phyloP scores from a whole-genome alignment of 169 alveolate species.

The Plasmodium inui region DNA sequence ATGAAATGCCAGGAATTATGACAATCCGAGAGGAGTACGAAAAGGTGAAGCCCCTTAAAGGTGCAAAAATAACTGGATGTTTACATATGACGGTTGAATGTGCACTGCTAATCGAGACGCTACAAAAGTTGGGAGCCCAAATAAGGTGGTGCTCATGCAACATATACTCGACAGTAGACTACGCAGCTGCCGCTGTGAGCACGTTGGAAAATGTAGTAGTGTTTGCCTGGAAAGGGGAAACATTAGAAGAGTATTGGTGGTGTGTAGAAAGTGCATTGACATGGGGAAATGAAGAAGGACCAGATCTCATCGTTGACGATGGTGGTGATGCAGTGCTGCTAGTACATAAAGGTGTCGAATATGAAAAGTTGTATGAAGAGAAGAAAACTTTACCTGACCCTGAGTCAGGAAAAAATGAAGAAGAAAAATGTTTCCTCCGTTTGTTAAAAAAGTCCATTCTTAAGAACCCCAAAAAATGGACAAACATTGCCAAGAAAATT shows the following conservation, averaged over 20 bases:
- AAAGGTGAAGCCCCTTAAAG: slow-evolving; percentile 92
- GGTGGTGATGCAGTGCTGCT: slow-evolving; percentile 98
- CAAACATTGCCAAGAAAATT: slow-evolving; percentile 90
- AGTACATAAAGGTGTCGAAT: slow-evolving; percentile 93
- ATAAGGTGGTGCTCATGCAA: slow-evolving; percentile 99
- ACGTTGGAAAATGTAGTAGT: slow-evolving; percentile 92
- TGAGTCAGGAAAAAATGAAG: slow-evolving; percentile 79
- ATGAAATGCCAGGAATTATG: slow-evolving; percentile 98
- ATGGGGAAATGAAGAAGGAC: slow-evolving; percentile 97
- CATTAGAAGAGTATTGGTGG: slow-evolving; percentile 98
- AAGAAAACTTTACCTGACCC: slow-evolving; percentile 78
- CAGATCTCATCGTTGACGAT: slow-evolving; percentile 97
- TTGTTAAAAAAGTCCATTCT: slow-evolving; percentile 89
- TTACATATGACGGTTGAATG: slow-evolving; percentile 96
- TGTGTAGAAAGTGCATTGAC: slow-evolving; percentile 94
- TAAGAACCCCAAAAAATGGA: slow-evolving; percentile 92
- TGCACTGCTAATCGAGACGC: slow-evolving; percentile 91
- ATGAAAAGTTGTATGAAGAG: slow-evolving; percentile 85
- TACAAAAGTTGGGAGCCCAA: slow-evolving; percentile 95
- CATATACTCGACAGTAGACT: slow-evolving; percentile 98
- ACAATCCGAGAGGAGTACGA: slow-evolving; percentile 92
- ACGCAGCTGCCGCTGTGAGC: slow-evolving; percentile 97
- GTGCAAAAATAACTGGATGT: slow-evolving; percentile 97
- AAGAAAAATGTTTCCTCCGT: slow-evolving; percentile 82
- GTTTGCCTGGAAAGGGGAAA: slow-evolving; percentile 98